Conservation (phyloP, 208 protist genomes). For the Crithidia sp. region DNA sequence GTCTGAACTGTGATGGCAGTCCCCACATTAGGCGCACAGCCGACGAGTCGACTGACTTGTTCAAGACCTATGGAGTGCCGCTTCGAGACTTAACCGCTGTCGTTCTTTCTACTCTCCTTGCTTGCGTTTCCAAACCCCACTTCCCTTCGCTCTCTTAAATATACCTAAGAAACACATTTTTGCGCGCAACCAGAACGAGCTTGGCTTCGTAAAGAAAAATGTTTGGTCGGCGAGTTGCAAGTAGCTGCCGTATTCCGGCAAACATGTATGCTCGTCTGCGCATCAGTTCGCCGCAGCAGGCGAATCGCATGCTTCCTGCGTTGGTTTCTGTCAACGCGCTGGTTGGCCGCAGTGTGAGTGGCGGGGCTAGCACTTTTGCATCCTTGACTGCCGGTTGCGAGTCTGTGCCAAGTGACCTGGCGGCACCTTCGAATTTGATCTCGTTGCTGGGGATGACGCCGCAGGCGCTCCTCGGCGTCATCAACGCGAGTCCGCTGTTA, state of each 20-base stretch:
- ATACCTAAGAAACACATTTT: neutral
- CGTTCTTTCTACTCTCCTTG: no score
- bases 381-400: slow-evolving; percentile 33
- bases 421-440: slow-evolving; percentile 45
- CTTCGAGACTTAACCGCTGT: no score
- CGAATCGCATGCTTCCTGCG: slow-evolving; percentile 75
- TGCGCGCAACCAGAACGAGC: no score
- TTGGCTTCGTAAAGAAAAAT: slow-evolving; percentile 34
- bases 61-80: no score
- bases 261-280: slow-evolving; percentile 76
- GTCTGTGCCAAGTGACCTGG: slow-evolving; percentile 42
- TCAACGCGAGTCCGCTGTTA: slow-evolving; percentile 68
- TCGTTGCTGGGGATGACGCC: slow-evolving; percentile 60
- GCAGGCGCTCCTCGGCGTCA: slow-evolving; percentile 49
- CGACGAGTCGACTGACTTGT: no score
- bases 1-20: no score
- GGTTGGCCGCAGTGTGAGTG: slow-evolving; percentile 43
- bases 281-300: slow-evolving; percentile 81
- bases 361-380: slow-evolving; percentile 32
- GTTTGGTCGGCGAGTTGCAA: slow-evolving; percentile 85
- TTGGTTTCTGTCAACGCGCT: slow-evolving; percentile 57
- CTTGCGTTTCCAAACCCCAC: no score
- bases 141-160: neutral
- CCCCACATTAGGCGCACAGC: no score
- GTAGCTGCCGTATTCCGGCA: slow-evolving; percentile 76